Evolutionary conservation across 192 early-diverging fungal genomes (phyloP), one percentile per base, ranked within the genome.

Genomic region (Neocallimastix lanati): DNA sequence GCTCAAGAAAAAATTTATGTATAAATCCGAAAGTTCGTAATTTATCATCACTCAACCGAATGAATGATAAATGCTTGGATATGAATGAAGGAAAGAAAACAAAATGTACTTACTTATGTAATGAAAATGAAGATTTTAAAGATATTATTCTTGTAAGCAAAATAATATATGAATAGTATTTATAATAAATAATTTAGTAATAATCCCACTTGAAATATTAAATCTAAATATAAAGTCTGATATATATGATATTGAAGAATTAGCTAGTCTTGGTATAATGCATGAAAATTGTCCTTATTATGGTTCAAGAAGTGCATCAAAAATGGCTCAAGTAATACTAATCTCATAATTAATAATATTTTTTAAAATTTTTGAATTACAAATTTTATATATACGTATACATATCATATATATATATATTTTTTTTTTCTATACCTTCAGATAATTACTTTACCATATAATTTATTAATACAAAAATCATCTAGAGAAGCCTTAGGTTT

Each of bases 401-500:
- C n/a, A n/a, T n/a, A n/a, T n/a, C n/a, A n/a, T n/a, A n/a, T n/a
- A n/a, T n/a, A n/a, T n/a, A n/a, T n/a, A n/a, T n/a, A n/a, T n/a
- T n/a, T n/a, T n/a, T n/a, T n/a, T n/a, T n/a, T n/a, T n/a, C n/a
- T n/a, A n/a, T n/a, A 37, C 6, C 79, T 84, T 28, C 84, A 95
- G 84, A 84, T 96, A 13, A 92, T 98, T 0, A 91, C 92, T n/a
- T 81, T 98, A 30, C 96, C 96, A 4, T 98, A 98, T 83, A 93
- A 93, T 78, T 87, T 94, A 77, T 82, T 96, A 77, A 84, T 96
- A n/a, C 92, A 92, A 67, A 86, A 88, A 77, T 83, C 88, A 1
- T 90, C 94, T 0, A 84, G 96, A 28, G 92, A 94, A 78, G 88
- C 93, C 0, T 85, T 93, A 79, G 92, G 92, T 12, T 87, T 98